Conservation (phyloP, 352 stramenopile genomes). For the Phytophthora chlamydospora region DNA sequence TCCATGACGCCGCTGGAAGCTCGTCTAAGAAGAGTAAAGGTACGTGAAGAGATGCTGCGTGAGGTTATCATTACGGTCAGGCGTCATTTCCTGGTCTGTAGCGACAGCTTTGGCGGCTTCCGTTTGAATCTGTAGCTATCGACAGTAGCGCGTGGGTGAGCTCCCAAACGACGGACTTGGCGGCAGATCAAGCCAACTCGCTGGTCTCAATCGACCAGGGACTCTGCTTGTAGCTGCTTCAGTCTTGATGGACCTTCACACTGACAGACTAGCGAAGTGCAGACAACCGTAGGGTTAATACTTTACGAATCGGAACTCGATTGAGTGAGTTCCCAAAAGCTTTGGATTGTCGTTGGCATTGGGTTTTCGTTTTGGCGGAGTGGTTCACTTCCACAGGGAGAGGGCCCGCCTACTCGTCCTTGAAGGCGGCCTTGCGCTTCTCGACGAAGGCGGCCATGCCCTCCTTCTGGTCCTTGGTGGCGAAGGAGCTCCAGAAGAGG, state of each 20-base stretch:
- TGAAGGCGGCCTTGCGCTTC: slow-evolving; percentile 97
- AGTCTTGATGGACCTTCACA: not conserved
- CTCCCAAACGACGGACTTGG: slow-evolving; percentile 2
- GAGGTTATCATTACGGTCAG: slow-evolving; percentile 16
- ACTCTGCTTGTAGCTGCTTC: not conserved
- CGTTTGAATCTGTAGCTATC: not conserved
- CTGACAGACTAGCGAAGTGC: not conserved
- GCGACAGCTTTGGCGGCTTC: slow-evolving; percentile 1
- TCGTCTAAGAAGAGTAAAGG: slow-evolving; percentile 48
- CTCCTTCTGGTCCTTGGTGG: slow-evolving; percentile 94
- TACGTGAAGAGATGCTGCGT: slow-evolving; percentile 38
- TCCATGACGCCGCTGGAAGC: slow-evolving; percentile 1
- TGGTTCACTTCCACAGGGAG: not conserved
- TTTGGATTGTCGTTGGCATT: not conserved
- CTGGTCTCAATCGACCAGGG: too few species aligned
- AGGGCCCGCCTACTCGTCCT: slow-evolving; percentile 83
- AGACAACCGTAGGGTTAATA: slow-evolving; percentile 3
- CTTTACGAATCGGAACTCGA: not conserved
- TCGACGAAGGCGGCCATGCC: slow-evolving; percentile 98
- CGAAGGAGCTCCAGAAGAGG: slow-evolving; percentile 98
- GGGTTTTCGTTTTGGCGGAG: not conserved
- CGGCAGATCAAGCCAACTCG: not conserved
- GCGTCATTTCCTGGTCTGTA: slow-evolving; percentile 7
- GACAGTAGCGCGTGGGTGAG: not conserved
- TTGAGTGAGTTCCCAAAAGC: not conserved